phyloP scores from a whole-genome alignment of 192 early-diverging fungal genomes.

The Backusella tarrabulga region DNA sequence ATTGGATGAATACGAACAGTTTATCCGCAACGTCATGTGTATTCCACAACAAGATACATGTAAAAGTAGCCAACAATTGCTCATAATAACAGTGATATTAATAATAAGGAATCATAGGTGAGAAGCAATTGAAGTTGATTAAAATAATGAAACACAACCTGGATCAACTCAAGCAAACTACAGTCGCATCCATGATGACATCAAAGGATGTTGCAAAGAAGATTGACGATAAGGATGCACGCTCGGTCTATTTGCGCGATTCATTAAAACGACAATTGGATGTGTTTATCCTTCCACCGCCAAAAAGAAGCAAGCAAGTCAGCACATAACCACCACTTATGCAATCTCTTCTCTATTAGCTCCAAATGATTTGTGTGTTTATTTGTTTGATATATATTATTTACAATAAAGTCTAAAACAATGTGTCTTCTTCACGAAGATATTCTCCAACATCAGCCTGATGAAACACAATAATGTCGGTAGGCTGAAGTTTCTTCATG shows the following conservation, averaged over 20 bases:
- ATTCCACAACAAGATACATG: neutral
- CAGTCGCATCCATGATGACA: neutral
- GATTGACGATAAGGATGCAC: neutral
- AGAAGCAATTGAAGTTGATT: neutral
- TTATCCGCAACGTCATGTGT: neutral
- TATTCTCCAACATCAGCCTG: slow-evolving; percentile 99
- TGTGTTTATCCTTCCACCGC: neutral
- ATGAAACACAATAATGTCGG: slow-evolving; percentile 91
- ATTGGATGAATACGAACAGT: neutral
- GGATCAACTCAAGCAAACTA: neutral
- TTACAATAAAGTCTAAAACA: slow-evolving; percentile 52
- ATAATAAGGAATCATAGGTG: neutral
- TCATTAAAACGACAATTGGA: neutral
- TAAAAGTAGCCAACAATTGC: neutral
- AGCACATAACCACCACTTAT: too few relatives aligned
- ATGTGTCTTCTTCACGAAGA: slow-evolving; percentile 74
- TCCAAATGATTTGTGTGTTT: neutral
- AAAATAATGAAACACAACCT: neutral
- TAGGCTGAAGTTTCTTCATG: slow-evolving; percentile 90
- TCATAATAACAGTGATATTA: neutral
- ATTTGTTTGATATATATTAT: neutral
- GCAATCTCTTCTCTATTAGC: neutral
- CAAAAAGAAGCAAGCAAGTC: neutral
- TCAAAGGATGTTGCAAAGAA: neutral
- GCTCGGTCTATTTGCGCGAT: neutral